Evolutionary conservation across 768 basidiomycete genomes (phyloP).

Genomic region (Podaxis mareebaensis): DNA sequence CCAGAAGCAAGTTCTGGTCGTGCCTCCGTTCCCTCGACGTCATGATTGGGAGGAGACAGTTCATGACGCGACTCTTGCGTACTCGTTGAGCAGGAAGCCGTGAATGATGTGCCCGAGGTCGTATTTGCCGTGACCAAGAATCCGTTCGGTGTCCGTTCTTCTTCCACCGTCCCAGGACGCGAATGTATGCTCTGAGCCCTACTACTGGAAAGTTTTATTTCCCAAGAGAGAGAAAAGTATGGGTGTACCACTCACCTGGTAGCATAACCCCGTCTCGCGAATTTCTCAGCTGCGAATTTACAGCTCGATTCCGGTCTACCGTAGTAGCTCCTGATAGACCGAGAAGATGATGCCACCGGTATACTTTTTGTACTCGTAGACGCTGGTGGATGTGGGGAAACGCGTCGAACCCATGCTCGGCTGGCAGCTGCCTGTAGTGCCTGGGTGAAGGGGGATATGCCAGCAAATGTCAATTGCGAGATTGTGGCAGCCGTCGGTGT

Average conservation of each 20-base stretch:
- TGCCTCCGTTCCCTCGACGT: not conserved
- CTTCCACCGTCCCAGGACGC: not conserved
- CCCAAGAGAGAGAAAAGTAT: not conserved
- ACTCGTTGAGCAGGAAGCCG: not conserved
- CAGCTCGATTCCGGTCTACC: slow-evolving; percentile 2
- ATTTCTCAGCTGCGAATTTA: not conserved
- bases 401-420: slow-evolving; percentile 45
- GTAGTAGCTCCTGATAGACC: not conserved
- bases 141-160: not conserved
- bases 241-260: not conserved
- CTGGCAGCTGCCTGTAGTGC: slow-evolving; percentile 50
- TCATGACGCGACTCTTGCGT: not conserved
- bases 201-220: not conserved
- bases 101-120: not conserved
- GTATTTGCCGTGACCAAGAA: not conserved
- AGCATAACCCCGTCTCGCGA: slow-evolving; percentile 1
- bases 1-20: not conserved
- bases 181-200: not conserved
- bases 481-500: slow-evolving; percentile 21
- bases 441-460: slow-evolving; percentile 34
- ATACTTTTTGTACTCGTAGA: not conserved
- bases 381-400: slow-evolving; percentile 14
- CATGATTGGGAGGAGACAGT: not conserved
- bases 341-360: not conserved
- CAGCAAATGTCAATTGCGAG: slow-evolving; percentile 21